Evolutionary conservation across 495 filamentous ascomycete species (phyloP), one percentile per base, ranked within the genome.

Genomic region (Lophiotrema nucula): DNA sequence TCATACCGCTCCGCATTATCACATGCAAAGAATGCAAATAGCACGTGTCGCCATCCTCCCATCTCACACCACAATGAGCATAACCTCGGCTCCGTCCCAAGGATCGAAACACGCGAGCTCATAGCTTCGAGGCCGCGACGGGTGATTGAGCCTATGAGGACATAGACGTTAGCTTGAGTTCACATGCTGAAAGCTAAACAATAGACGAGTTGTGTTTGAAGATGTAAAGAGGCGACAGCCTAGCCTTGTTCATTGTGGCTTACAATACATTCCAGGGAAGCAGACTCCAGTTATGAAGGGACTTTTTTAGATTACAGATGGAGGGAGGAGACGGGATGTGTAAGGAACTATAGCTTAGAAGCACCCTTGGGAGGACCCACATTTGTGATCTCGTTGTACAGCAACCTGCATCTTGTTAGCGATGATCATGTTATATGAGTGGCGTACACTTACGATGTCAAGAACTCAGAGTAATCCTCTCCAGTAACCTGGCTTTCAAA

Each of bases 361-460:
- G 88, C 90, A 39, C 83, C 79, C 56, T 62, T 59, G 39, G 70
- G 54, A 16, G 67, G 62, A 62, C 90, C 90, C 39, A 90, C 81
- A 42, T 84, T 85, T 12, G 90, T 95, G 67, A 98, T 97, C 82
- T 97, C 93, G 49, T 97, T 90, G 69, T 98, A 98, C 42, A 98
- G 76, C 69, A 98, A 72, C 43, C 85, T 92, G 47, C 43, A 13
- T 19, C 47, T 41, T n/a, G 41, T 67, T 56, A 67, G 60, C 46
- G 52, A 21, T 2, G 16, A 53, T 24, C 21, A 18, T 13, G 3
- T n/a, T 28, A 18, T 15, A 18, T 22, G n/a, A 27, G 33, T 19
- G 27, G 41, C n/a, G 8, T 16, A 58, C 18, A 80, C 82, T 77
- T 69, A 85, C 81, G 82, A 81, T 4, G 93, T 98, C 80, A 98